These are phyloP conservation scores for Ambrosiella xylebori DNA, from an alignment of 2,329 filamentous ascomycete genomes.

Conservation along the genomic window DNA sequence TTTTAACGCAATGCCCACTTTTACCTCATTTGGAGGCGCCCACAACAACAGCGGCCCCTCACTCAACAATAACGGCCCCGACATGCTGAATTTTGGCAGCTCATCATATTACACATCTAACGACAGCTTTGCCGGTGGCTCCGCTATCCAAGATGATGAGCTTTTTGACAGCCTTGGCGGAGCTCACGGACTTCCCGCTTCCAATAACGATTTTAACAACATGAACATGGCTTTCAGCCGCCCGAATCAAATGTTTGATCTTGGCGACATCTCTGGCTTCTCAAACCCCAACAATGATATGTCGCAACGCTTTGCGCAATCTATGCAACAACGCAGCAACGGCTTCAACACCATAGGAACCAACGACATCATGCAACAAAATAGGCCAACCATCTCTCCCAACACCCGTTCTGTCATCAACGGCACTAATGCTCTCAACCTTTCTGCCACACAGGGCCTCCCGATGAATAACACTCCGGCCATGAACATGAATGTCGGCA, in stretches of 20 bases:
- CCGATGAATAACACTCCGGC: slow-evolving; percentile 22
- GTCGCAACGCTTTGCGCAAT: slow-evolving; percentile 45
- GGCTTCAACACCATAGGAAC: slow-evolving; percentile 54
- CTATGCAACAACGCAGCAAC: slow-evolving; percentile 60
- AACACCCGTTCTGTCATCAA: background rate
- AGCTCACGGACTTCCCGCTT: slow-evolving; percentile 30
- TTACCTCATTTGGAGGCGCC: slow-evolving; percentile 2
- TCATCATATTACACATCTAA: slow-evolving; percentile 57
- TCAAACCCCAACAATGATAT: slow-evolving; percentile 87
- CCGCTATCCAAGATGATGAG: too few species aligned
- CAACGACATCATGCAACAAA: slow-evolving; percentile 33
- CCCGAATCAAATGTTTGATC: slow-evolving; percentile 14
- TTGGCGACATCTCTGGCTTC: slow-evolving; percentile 58
- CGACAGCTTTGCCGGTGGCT: slow-evolving; percentile 41
- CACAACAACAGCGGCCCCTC: slow-evolving; percentile 8
- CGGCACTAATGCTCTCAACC: background rate
- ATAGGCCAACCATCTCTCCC: background rate
- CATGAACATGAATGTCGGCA: slow-evolving; percentile 24
- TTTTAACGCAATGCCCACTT: background rate
- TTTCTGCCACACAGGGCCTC: background rate
- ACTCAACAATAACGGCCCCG: slow-evolving; percentile 17
- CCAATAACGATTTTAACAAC: slow-evolving; percentile 41
- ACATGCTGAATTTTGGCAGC: slow-evolving; percentile 53
- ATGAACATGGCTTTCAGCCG: slow-evolving; percentile 40
- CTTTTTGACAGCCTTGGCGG: too few species aligned